A percentile compares a stretch with the other conserved stretches of the same genome.
Evolutionary conservation across 306 rosid species (phyloP).

Genomic region (Prunus salicina): DNA sequence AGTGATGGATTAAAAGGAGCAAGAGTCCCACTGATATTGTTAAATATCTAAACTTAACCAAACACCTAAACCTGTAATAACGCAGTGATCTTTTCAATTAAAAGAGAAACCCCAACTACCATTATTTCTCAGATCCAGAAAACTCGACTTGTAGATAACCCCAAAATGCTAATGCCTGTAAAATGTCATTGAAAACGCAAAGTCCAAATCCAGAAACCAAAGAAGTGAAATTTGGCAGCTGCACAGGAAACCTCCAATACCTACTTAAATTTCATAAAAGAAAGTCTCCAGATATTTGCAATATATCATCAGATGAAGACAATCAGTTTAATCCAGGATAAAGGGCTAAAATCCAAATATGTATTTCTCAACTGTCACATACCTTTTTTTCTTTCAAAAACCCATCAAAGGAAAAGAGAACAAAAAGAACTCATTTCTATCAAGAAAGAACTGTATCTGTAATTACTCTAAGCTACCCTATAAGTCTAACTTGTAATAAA

Average conservation of each 20-base stretch:
- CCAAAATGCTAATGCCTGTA: conserved; percentile 12
- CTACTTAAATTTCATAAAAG: conserved; percentile 18
- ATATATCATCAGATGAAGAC: conserved; percentile 38
- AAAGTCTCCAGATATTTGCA: conserved; percentile 35
- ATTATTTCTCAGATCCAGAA: conserved; percentile 48
- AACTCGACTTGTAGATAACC: conserved; percentile 15
- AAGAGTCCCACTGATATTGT: not conserved
- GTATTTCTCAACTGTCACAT: conserved; percentile 9
- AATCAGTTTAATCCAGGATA: conserved; percentile 18
- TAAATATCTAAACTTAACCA: conserved; percentile 1
- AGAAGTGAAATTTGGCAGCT: conserved; percentile 36
- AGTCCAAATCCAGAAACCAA: conserved; percentile 33
- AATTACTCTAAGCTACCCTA: conserved; percentile 28
- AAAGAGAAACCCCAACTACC: conserved; percentile 18
- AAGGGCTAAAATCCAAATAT: conserved; percentile 9
- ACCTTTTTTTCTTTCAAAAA: conserved; percentile 16
- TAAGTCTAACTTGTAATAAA: conserved; percentile 12
- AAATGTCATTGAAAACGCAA: conserved; percentile 29
- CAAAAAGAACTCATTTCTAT: not conserved
- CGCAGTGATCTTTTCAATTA: conserved; percentile 21
- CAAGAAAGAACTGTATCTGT: conserved; percentile 11
- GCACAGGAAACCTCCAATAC: conserved; percentile 38
- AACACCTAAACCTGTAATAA: conserved; percentile 23
- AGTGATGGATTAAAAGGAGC: too few relatives aligned
- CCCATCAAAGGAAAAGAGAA: conserved; percentile 9